Base-by-base conservation (phyloP, 2,329 filamentous ascomycete species). In the Coniella vitis region DNA sequence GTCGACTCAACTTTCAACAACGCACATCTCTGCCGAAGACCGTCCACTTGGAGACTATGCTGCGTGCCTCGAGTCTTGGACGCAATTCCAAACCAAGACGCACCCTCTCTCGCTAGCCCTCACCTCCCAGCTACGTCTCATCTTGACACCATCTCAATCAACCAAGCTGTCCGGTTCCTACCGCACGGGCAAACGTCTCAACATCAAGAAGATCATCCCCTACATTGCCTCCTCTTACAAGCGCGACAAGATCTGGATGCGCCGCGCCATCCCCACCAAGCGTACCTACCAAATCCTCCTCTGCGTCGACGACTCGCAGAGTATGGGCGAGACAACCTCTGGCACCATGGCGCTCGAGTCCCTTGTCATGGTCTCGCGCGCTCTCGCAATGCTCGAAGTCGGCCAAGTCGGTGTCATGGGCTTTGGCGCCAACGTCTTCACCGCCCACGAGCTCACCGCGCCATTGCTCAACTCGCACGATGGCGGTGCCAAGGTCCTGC, bases 181-280 rank as follows among this genome's bases (percentile, higher is more conserved):
- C 78, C 87, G 93, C 57, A 98, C 93, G 0, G 93, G 93, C 55
- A 98, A 99, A 67, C 86, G 93, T 0, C 87, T 99, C 59, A 98
- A 97, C 69, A 95, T 99, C 73, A 97, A 97, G 69, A 89, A 91
- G 58, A 98, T 99, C 69, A 98, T 99, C 60, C 93, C 94, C 0
- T 99, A 98, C 70, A 97, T 99, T 58, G 93, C 94, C 1, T 97
- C 90, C 0, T 85, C 87, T 63, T 98, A 96, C 77, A 97, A 96
- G 75, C 87, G 93, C 53, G 93, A 99, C 78, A 98, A 98, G 75
- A 99, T 99, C 69, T 99, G 93, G 93, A 95, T 98, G 85, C 86
- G 94, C 13, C 83, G 94, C 48, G 85, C 82, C 31, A 83, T 95
- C 43, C 94, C 94, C 1, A 91, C 85, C 34, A 97, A 97, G 69